Conservation (phyloP, 495 filamentous ascomycete genomes). For the Penicillium pulvis region DNA sequence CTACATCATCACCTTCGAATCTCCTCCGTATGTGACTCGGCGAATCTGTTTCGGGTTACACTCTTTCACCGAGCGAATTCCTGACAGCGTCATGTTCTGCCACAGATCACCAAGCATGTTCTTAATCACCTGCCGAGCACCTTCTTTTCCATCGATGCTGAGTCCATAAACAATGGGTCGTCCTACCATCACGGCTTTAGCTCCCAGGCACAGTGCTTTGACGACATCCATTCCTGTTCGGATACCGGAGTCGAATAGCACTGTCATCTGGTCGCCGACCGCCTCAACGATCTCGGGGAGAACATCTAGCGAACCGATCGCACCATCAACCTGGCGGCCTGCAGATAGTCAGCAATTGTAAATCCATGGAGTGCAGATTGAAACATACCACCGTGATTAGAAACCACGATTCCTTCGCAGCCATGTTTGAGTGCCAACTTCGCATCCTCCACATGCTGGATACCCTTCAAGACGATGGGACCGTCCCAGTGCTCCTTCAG, state of each 20-base stretch:
- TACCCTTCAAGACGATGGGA: slow-evolving; percentile 55
- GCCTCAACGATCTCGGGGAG: slow-evolving; percentile 64
- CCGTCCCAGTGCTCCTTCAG: slow-evolving; percentile 62
- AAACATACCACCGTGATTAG: slow-evolving; percentile 54
- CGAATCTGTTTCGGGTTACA: slow-evolving; percentile 54
- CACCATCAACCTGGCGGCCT: slow-evolving; percentile 69
- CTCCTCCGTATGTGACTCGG: slow-evolving; percentile 55
- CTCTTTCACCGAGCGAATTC: slow-evolving; percentile 54
- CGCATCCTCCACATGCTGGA: slow-evolving; percentile 54
- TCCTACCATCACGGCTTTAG: slow-evolving; percentile 85
- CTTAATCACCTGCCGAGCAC: slow-evolving; percentile 59
- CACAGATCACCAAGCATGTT: slow-evolving; percentile 62
- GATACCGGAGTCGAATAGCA: slow-evolving; percentile 68
- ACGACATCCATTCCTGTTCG: slow-evolving; percentile 65
- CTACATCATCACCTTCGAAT: slow-evolving; percentile 49
- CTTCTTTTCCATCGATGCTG: slow-evolving; percentile 55
- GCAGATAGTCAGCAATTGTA: slow-evolving; percentile 2
- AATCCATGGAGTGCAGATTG: background rate
- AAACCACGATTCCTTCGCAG: slow-evolving; percentile 55
- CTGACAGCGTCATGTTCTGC: slow-evolving; percentile 59
- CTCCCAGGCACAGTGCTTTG: slow-evolving; percentile 87
- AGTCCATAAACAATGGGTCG: slow-evolving; percentile 88
- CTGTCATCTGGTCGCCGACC: slow-evolving; percentile 55
- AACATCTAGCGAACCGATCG: slow-evolving; percentile 63
- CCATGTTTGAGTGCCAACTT: slow-evolving; percentile 47